Conservation (phyloP, 2,329 filamentous ascomycete genomes). For the Aspergillus sp. region DNA sequence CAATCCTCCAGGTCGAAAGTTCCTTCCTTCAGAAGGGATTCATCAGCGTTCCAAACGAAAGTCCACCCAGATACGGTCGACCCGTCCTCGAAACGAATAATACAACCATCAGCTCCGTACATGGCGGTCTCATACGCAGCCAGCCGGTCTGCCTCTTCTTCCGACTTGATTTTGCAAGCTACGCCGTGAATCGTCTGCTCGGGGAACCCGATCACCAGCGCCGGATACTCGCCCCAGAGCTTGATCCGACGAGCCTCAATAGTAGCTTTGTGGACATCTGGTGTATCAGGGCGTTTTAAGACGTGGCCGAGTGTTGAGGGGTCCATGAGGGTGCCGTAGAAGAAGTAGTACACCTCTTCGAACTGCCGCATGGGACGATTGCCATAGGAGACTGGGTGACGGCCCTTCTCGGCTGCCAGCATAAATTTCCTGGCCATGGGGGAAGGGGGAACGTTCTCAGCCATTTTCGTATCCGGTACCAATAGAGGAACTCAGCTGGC, state of each 20-base stretch:
- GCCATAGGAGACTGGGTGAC: too few relatives aligned
- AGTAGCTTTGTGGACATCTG: constrained; percentile 1
- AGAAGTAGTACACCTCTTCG: constrained; percentile 14
- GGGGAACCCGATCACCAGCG: constrained; percentile 3
- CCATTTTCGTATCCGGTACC: too few relatives aligned
- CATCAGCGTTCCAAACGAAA: constrained; percentile 4
- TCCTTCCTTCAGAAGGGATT: constrained; percentile 4
- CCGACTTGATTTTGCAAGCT: constrained; percentile 3
- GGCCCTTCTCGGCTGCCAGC: too few relatives aligned
- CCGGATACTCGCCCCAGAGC: constrained; percentile 7
- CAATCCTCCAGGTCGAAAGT: constrained; percentile 7
- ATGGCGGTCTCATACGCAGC: constrained; percentile 2
- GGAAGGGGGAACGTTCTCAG: too few relatives aligned
- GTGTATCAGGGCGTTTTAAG: constrained; percentile 2
- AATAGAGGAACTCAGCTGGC: too few relatives aligned
- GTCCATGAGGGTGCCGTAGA: constrained; percentile 21
- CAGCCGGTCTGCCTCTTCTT: not conserved
- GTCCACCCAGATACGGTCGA: constrained; percentile 1
- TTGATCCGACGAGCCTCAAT: constrained; percentile 5
- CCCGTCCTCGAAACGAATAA: constrained; percentile 4
- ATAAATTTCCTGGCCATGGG: too few relatives aligned
- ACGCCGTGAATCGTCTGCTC: constrained; percentile 2
- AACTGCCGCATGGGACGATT: too few relatives aligned
- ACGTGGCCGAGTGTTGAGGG: constrained; percentile 6
- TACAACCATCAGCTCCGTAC: constrained; percentile 1